phyloP scores from a whole-genome alignment of 2,329 filamentous ascomycete genomes.

The Stachybotrys echinatus region DNA sequence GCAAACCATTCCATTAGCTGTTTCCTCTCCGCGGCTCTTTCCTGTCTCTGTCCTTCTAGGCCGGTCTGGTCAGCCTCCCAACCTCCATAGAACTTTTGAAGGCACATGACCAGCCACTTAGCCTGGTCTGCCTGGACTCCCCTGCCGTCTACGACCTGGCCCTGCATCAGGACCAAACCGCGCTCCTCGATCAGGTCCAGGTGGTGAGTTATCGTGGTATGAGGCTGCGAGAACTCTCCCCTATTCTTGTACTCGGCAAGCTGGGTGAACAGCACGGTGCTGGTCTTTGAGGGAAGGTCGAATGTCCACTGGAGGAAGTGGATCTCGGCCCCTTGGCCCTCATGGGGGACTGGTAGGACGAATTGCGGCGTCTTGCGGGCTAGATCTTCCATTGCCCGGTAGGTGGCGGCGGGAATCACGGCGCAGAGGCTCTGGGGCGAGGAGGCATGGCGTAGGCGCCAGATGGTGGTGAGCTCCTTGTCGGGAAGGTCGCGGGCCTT shows the following conservation, averaged over 20 bases:
- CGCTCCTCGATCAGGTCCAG: constrained; percentile 70
- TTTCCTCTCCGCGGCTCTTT: constrained; percentile 58
- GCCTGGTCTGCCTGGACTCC: constrained; percentile 77
- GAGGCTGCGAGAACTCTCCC: constrained; percentile 83
- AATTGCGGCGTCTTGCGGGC: constrained; percentile 80
- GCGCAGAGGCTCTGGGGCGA: constrained; percentile 78
- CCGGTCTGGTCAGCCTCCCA: constrained; percentile 41
- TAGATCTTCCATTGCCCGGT: constrained; percentile 62
- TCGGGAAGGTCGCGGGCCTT: constrained; percentile 69
- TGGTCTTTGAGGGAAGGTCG: constrained; percentile 58
- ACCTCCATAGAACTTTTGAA: constrained; percentile 89
- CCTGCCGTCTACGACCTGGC: constrained; percentile 67
- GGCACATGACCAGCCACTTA: constrained; percentile 84
- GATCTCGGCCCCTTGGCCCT: constrained; percentile 71
- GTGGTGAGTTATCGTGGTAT: constrained; percentile 93
- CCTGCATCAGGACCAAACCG: constrained; percentile 81
- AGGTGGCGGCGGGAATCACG: constrained; percentile 68
- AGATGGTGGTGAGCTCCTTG: constrained; percentile 81
- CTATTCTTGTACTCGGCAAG: constrained; percentile 88
- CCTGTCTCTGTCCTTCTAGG: constrained; percentile 35
- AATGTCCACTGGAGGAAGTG: constrained; percentile 98
- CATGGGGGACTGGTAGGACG: constrained; percentile 77
- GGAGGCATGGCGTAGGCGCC: constrained; percentile 79
- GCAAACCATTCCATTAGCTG: constrained; percentile 78
- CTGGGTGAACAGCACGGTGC: constrained; percentile 86